phyloP scores from a whole-genome alignment of 176 grass and related monocot genomes.

The Tillandsia leiboldiana region DNA sequence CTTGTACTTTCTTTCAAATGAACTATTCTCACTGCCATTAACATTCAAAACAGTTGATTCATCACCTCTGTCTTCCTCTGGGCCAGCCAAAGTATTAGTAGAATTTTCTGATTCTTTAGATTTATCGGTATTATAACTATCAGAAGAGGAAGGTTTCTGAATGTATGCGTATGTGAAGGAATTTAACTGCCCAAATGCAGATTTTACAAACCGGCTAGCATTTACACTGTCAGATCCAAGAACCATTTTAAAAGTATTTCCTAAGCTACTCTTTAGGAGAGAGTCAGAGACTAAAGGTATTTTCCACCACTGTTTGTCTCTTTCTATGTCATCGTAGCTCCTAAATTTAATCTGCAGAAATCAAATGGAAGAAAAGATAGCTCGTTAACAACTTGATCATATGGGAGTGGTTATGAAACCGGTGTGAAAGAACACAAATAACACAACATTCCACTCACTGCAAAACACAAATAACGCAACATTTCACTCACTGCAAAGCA shows the following conservation, averaged over 20 bases:
- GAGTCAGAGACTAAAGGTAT: slow-evolving; percentile 83
- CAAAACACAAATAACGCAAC: too few relatives aligned
- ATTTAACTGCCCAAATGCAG: slow-evolving; percentile 86
- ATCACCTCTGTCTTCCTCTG: slow-evolving; percentile 23
- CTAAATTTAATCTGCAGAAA: slow-evolving; percentile 60
- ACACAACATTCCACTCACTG: too few relatives aligned
- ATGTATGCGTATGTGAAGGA: slow-evolving; percentile 46
- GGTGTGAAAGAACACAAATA: too few relatives aligned
- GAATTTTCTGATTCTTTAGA: slow-evolving; percentile 38
- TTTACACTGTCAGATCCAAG: slow-evolving; percentile 89
- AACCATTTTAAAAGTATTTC: slow-evolving; percentile 51
- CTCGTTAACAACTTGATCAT: too few relatives aligned
- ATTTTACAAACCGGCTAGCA: slow-evolving; percentile 80
- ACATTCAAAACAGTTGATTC: slow-evolving; percentile 14
- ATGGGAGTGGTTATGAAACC: too few relatives aligned
- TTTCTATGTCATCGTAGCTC: slow-evolving; percentile 85
- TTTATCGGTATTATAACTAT: slow-evolving; percentile 32
- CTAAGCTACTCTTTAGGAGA: slow-evolving; percentile 64
- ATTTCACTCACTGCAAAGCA: too few relatives aligned
- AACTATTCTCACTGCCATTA: slow-evolving; percentile 16
- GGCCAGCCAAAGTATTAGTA: slow-evolving; percentile 11
- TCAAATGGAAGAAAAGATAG: slow-evolving; percentile 22
- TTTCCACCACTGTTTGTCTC: slow-evolving; percentile 78
- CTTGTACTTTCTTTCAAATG: slow-evolving; percentile 22
- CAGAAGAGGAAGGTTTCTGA: slow-evolving; percentile 38